A percentile compares a stretch with the other conserved stretches of the same genome.
Evolutionary conservation across 176 grass and related monocot genomes (phyloP).

Genomic region (Pharus latifolius): DNA sequence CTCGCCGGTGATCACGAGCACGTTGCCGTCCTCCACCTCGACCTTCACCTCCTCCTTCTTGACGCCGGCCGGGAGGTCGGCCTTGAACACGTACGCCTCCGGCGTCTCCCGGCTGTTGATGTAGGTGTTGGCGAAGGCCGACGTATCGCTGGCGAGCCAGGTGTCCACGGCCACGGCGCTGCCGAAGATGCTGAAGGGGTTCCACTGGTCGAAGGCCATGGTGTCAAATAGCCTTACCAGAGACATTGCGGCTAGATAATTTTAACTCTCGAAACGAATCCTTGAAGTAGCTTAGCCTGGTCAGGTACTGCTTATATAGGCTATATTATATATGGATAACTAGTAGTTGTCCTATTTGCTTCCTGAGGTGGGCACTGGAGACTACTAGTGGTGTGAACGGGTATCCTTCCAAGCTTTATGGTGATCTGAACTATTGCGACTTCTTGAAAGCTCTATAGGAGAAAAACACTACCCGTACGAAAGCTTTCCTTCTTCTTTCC

Average conservation of each 20-base stretch:
- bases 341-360: too few species aligned
- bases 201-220: slow-evolving; percentile 31
- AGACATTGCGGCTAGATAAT: slow-evolving; percentile 7
- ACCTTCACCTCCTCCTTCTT: slow-evolving; percentile 49
- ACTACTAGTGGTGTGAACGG: background rate
- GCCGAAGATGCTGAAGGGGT: slow-evolving; percentile 57
- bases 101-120: slow-evolving; percentile 44
- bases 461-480: too few species aligned
- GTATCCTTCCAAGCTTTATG: background rate
- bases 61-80: slow-evolving; percentile 25
- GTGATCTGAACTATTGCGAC: background rate
- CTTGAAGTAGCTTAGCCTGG: too few species aligned
- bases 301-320: background rate
- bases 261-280: background rate
- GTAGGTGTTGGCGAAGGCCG: slow-evolving; percentile 36
- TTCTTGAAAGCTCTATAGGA: slow-evolving; percentile 9
- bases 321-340: slow-evolving; percentile 32
- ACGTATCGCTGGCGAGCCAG: slow-evolving; percentile 40
- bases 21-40: slow-evolving; percentile 49
- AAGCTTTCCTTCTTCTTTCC: background rate
- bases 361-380: too few species aligned
- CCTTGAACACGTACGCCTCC: slow-evolving; percentile 49
- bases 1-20: slow-evolving; percentile 49
- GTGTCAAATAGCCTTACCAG: slow-evolving; percentile 47
- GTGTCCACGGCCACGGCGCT: slow-evolving; percentile 19